Evolutionary conservation across 805 yeast genomes (phyloP), one percentile per base, ranked within the genome.

Genomic region (Kluyveromyces starmeri): DNA sequence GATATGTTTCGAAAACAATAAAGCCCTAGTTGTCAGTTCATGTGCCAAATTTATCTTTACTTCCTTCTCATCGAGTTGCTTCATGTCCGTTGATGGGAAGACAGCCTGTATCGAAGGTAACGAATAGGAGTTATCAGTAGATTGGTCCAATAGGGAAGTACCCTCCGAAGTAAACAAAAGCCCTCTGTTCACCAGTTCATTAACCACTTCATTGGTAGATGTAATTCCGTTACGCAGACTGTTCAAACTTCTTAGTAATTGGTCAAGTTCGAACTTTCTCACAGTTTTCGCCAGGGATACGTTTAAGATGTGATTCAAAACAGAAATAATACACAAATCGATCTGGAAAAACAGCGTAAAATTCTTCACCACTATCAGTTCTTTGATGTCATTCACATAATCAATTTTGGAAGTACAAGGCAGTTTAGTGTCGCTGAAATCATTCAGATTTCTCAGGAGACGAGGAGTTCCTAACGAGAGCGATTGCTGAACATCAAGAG

Each of bases 281-380:
- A 65, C 67, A n/a, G 71, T 69, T 15, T 61, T 62, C 4, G 61
- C 58, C 25, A 48, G 34, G 5, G 58, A 50, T 7, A 56, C 56
- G 27, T 56, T 56, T 35, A 56, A 37, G 28, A 56, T 45, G 35
- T 55, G 58, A 34, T 56, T 56, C 22, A 56, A 36, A 1, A 55
- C 55, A 5, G 61, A 47, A 15, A 54, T 49, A 2, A 72, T 52
- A 34, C 68, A 47, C 21, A 59, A 55, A 46, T 71, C 73, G 20
- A 70, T 63, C 27, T 63, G 62, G 37, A 64, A 64, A 30, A 72
- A 70, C 18, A 64, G 61, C 16, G 67, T 67, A 27, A 67, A 65
- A 46, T 67, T 67, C 32, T 64, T 59, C 7, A 72, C 71, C 19
- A 72, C 70, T 15, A 65, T 55, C 24, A 68, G 53, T 43, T 72